These are phyloP conservation scores for Triticum turgidum DNA, from an alignment of 176 grass and related monocot species.

Conservation along the genomic window DNA sequence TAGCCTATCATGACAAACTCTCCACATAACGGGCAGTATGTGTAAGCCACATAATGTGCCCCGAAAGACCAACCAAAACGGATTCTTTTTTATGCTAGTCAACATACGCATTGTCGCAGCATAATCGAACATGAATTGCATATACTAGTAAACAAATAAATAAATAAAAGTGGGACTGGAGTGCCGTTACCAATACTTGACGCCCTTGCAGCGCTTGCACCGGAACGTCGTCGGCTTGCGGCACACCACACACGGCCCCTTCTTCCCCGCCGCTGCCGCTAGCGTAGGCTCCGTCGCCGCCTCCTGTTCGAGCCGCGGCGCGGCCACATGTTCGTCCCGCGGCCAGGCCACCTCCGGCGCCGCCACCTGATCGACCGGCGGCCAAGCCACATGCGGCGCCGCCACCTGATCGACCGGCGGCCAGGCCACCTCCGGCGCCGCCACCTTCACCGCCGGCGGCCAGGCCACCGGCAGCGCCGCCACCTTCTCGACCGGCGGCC, in stretches of 20 bases:
- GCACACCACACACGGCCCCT: conserved; percentile 59
- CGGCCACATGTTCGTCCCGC: neutral
- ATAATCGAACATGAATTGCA: conserved; percentile 39
- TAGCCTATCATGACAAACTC: neutral
- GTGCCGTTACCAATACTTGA: conserved; percentile 75
- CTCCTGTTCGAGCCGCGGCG: conserved; percentile 1
- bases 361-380: neutral
- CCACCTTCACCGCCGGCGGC: neutral
- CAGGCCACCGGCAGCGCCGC: neutral
- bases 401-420: neutral
- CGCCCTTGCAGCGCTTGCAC: conserved; percentile 79
- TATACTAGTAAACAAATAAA: neutral
- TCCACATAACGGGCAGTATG: neutral
- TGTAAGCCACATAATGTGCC: neutral
- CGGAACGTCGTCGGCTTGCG: conserved; percentile 47
- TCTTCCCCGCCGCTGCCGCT: neutral
- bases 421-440: neutral
- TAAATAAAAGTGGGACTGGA: neutral
- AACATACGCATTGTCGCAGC: neutral
- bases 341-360: conserved; percentile 8
- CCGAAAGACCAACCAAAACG: conserved; percentile 21
- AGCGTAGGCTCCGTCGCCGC: neutral
- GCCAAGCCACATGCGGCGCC: neutral
- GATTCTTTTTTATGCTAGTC: neutral
- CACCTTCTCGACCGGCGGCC: too few species aligned